A percentile compares a stretch with the other conserved stretches of the same genome.
Conservation (phyloP, 2,329 filamentous ascomycete genomes). For the Talaromyces rugulosus region DNA sequence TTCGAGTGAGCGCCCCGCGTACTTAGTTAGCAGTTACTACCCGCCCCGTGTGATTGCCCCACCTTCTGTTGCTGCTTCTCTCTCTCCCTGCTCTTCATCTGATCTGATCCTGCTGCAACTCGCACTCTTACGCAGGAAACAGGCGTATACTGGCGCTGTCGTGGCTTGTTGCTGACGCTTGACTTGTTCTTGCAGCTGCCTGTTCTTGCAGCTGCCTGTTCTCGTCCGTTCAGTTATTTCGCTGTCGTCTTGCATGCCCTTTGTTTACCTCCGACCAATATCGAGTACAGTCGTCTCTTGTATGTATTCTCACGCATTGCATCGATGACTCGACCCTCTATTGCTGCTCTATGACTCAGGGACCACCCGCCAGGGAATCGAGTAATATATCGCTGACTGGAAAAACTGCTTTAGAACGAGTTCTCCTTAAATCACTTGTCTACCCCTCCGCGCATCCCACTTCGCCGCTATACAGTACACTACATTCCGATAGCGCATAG, state of each 20-base stretch:
- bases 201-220: not conserved
- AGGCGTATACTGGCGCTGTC: not conserved
- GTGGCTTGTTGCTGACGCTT: not conserved
- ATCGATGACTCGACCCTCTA: not conserved
- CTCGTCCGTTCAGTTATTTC: not conserved
- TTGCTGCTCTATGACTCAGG: not conserved
- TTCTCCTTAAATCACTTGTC: not conserved
- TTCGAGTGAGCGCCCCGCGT: not conserved
- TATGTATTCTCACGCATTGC: not conserved
- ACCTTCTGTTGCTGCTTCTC: conserved; percentile 1
- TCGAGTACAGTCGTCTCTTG: not conserved
- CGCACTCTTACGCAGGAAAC: not conserved
- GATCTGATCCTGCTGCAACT: conserved; percentile 1
- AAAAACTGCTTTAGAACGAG: not conserved
- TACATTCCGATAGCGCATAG: not conserved
- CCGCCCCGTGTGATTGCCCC: conserved; percentile 12
- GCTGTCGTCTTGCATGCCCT: not conserved
- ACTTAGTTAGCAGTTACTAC: not conserved
- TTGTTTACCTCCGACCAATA: not conserved
- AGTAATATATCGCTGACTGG: not conserved
- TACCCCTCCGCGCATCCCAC: not conserved
- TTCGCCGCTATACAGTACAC: not conserved
- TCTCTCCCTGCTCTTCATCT: conserved; percentile 3
- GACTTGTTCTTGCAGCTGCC: conserved; percentile 1
- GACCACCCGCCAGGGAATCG: not conserved